Base-by-base conservation (phyloP, 371 early-diverging fungal species). In the Apophysomyces sp. region DNA sequence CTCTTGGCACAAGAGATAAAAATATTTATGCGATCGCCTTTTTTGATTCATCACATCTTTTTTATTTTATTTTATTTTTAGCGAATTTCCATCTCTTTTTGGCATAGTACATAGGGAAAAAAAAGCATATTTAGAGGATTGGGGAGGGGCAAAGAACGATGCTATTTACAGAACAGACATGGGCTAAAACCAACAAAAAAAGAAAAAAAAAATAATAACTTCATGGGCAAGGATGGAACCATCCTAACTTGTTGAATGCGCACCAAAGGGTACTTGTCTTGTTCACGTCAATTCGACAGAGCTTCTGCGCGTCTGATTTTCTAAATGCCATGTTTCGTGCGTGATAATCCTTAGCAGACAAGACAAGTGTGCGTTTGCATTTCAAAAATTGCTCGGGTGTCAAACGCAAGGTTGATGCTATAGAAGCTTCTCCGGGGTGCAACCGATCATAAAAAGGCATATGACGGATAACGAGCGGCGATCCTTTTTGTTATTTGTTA, bases 371-470 rank as follows among this genome's bases (percentile, higher is more conserved):
- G 40, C 75, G 64, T 44, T 74, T 74, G 61, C 75, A 74, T n/a
- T 74, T 67, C 24, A 89, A 65, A 60, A 85, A 89, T 70, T 87
- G 87, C 28, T 83, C 82, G 9, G 89, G 89, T 29, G 84, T 76
- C 24, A 89, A 73, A 30, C 89, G 83, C 29, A 89, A 72, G 0
- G 81, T 77, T 37, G 88, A 86, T 41, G 86, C 85, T 68, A 86
- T 82, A 26, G 81, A 66, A 6, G 59, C 74, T 65, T 89, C 89
- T 24, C 82, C 77, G 1, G 71, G 71, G 28, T 86, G 86, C 29
- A 89, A 71, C 16, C 58, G 67, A 49, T 74, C 62, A 61, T 63
- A 72, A 57, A 79, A 68, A 54, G 80, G 72, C 65, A 77, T 73
- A 58, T 65, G 60, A 49, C 61, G 36, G 53, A 85, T 72, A 26